Percentiles rank a stretch among this genome's conserved stretches.
phyloP scores from a whole-genome alignment of 257 asterid species.

The Linderniella brevidens region DNA sequence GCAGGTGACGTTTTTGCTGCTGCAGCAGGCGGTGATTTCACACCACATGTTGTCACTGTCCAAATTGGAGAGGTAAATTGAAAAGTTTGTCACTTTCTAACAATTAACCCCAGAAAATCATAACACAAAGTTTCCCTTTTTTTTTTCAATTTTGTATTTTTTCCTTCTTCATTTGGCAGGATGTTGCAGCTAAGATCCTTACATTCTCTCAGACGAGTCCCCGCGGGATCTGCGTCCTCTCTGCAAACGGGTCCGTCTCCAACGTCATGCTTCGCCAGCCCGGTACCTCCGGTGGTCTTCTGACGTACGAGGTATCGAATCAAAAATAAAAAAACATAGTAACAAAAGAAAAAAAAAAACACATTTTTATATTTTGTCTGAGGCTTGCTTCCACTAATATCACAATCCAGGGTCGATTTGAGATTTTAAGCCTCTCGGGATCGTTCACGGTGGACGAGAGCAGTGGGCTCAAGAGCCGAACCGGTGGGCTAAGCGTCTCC shows the following conservation, averaged over 20 bases:
- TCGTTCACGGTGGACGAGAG: slow-evolving; percentile 56
- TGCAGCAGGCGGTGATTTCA: slow-evolving; percentile 60
- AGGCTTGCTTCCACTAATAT: not conserved
- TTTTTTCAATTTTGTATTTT: not conserved
- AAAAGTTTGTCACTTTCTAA: not conserved
- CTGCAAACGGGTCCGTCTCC: slow-evolving; percentile 88
- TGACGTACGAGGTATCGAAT: slow-evolving; percentile 66
- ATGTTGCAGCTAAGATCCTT: slow-evolving; percentile 75
- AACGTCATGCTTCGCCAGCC: slow-evolving; percentile 91
- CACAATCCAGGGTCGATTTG: slow-evolving; percentile 81
- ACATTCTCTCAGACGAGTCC: slow-evolving; percentile 67
- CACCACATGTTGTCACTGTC: slow-evolving; percentile 57
- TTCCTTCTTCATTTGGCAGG: slow-evolving; percentile 26
- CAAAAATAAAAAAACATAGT: slow-evolving; percentile 9
- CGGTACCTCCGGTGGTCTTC: slow-evolving; percentile 67
- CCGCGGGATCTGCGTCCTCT: slow-evolving; percentile 70
- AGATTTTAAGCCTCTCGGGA: slow-evolving; percentile 66
- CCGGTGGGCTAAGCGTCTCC: slow-evolving; percentile 81
- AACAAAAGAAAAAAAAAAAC: not conserved
- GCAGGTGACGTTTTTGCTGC: slow-evolving; percentile 48
- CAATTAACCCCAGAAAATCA: not conserved
- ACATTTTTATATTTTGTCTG: not conserved
- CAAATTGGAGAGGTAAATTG: slow-evolving; percentile 52
- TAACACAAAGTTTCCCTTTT: not conserved
- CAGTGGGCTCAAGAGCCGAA: slow-evolving; percentile 46